Base-by-base conservation (phyloP, 345 rosid species). In the Arabidopsis thaliana region DNA sequence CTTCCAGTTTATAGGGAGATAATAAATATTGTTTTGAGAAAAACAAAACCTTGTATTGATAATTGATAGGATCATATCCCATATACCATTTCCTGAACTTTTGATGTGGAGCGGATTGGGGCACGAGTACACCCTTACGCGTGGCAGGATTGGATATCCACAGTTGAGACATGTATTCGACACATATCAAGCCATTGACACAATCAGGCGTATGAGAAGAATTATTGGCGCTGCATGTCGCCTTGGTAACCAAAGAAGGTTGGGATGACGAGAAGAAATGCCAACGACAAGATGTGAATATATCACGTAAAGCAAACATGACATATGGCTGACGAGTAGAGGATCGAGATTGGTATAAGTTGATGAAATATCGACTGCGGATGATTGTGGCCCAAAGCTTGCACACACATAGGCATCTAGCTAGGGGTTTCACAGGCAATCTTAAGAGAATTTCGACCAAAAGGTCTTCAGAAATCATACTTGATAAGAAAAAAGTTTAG, bases 291-390 rank as follows among this genome's bases (percentile, higher is more conserved):
- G 0, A 1, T 20, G 41, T 1, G 4, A 1, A 32, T 33, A 4
- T 1, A 33, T 32, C 41, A 14, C 11, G 6, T 6, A 57, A n/a
- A n/a, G 13, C 61, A n/a, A 57, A 10, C 60, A 57, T 33, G 62
- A 34, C 24, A 33, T 7, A 23, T n/a, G 25, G 42, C 20, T 33
- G 13, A 9, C 42, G 25, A 16, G 25, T 57, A 11, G 8, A 12
- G 30, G 30, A 38, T 59, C 32, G n/a, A 37, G 65, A 60, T 38
- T 40, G 33, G 48, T 60, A 42, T 9, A 23, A 28, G 7, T n/a
- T 44, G 52, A 62, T 62, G 52, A 62, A 62, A 4, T 44, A 0
- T 62, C 3, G 37, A 62, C 52, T 62, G 24, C 67, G 38, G 37
- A 62, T 44, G 37, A 62, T 62, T 44, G 67, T 14, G 2, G 23